Base-by-base conservation (phyloP, 75 land plant species). In the Picea glauca region DNA sequence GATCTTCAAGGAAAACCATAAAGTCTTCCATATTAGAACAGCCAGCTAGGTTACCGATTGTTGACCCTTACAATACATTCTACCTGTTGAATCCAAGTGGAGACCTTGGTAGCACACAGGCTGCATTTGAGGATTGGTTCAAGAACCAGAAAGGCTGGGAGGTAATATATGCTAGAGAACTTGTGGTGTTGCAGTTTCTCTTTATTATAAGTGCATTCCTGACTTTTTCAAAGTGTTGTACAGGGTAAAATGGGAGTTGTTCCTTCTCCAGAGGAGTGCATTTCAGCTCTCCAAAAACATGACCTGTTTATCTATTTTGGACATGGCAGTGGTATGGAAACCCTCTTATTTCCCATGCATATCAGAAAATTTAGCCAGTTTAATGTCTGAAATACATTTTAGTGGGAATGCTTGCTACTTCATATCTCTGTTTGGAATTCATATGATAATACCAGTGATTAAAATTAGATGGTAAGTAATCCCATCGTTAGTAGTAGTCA, bases 61-160 rank as follows among this genome's bases (percentile, higher is more conserved):
- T 96, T 21, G 87, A 96, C 79, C 95, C 93, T 43, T 81, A 84
- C 46, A 90, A 88, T 83, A 82, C 98, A 30, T 96, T 83, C 77
- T 96, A 88, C 77, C 75, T 96, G 80, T 75, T 96, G 66, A 96
- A 96, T 84, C 99, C 99, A 35, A 84, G 94, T 79, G 97, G 99
- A 26, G 99, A 96, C 78, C 89, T 96, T 54, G 40, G 58, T 64
- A 78, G 38, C 66, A 94, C 97, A 26, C 99, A 96, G 67, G 73
- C 62, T 80, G 91, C 90, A 79, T 96, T 96, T 85, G 99, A 96
- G 88, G 87, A 94, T 17, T 93, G 94, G 97, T 96, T 96, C 64
- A 91, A 74, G 79, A 80, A 77, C 76, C 90, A 91, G 43, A 72
- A 66, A 33, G 90, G 93, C 11, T 88, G 96, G 87, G 83, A 94